phyloP scores from a whole-genome alignment of 495 filamentous ascomycete species.

The Clohesyomyces aquaticus region DNA sequence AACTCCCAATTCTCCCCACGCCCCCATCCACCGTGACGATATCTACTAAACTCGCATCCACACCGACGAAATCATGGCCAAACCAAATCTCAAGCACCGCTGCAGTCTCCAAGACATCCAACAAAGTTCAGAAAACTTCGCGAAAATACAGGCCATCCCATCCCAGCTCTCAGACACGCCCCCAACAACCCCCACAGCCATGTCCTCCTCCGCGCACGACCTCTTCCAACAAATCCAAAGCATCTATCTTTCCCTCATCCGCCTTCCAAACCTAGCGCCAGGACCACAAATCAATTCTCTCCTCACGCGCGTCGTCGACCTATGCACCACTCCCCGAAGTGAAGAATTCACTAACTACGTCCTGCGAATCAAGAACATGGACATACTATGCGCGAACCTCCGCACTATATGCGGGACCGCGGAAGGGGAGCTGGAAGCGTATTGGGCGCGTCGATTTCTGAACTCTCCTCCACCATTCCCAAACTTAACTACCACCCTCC shows the following conservation, averaged over 20 bases:
- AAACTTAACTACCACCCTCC: conserved; percentile 12
- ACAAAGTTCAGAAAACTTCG: too few relatives aligned
- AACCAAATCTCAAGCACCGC: neutral
- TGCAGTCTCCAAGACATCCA: neutral
- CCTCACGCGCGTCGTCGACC: conserved; percentile 46
- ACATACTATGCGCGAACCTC: conserved; percentile 41
- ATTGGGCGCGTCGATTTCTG: conserved; percentile 47
- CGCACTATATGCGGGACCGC: conserved; percentile 47
- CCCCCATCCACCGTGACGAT: neutral
- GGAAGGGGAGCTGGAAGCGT: conserved; percentile 49
- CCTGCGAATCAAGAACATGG: conserved; percentile 38
- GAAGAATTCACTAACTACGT: conserved; percentile 37
- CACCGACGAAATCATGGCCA: neutral
- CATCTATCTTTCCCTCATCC: conserved; percentile 6
- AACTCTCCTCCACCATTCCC: neutral
- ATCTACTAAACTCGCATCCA: neutral
- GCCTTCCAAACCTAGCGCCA: conserved; percentile 13
- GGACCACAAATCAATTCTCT: conserved; percentile 40
- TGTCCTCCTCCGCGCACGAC: conserved; percentile 1
- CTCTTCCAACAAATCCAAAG: conserved; percentile 15
- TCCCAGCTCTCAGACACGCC: conserved; percentile 7
- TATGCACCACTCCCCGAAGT: conserved; percentile 44
- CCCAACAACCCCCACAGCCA: conserved; percentile 16
- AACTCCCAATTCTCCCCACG: too few relatives aligned
- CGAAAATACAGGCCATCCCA: neutral